Base-by-base conservation (phyloP, 2,329 filamentous ascomycete genomes). In the Beauveria scarabaeidicola region DNA sequence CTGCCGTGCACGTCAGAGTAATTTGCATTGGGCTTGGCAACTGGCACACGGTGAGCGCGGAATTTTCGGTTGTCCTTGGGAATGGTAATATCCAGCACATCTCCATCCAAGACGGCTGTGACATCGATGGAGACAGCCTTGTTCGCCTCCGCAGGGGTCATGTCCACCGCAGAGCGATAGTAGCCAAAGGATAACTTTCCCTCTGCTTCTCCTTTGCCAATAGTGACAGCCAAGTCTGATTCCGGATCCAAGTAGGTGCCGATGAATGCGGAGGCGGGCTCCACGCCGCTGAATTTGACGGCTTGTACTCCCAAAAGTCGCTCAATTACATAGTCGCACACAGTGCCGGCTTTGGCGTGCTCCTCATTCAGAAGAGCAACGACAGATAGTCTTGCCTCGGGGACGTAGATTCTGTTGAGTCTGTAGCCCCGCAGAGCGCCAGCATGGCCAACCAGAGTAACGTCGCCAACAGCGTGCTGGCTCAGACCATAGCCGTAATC, bases 381-480 rank as follows among this genome's bases (percentile, higher is more conserved):
- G 10, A 77, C 68, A 3, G 73, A 75, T 1, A 77, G 46, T 1
- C 69, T 66, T 25, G 73, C 66, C 7, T 64, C 61, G 0, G 73
- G 70, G 5, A 68, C 66, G 58, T 78, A 71, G 8, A 68, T 38
- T 13, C 76, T 70, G 23, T 66, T 63, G 15, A 74, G 66, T 21
- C 73, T 67, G 65, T 73, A 78, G 8, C 76, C 76, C 36, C 73
- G 68, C 29, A 78, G 67, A 2, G 72, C 76, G 13, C 75, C 76
- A 27, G 71, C 73, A 60, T 78, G 76, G 1, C 73, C 71, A 2
- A 75, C 62, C 2, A 64, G 66, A 5, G 63, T 52, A 5, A 70
- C 64, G 1, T 67, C 69, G 1, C 63, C 68, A 9, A 71, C 48
- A 9, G 67, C 59, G 1, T 40, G 58, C 52, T 66, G 70, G 23